A percentile compares a stretch with the other conserved stretches of the same genome.
Conservation (phyloP, 495 filamentous ascomycete species). For the Parathielavia appendiculata region DNA sequence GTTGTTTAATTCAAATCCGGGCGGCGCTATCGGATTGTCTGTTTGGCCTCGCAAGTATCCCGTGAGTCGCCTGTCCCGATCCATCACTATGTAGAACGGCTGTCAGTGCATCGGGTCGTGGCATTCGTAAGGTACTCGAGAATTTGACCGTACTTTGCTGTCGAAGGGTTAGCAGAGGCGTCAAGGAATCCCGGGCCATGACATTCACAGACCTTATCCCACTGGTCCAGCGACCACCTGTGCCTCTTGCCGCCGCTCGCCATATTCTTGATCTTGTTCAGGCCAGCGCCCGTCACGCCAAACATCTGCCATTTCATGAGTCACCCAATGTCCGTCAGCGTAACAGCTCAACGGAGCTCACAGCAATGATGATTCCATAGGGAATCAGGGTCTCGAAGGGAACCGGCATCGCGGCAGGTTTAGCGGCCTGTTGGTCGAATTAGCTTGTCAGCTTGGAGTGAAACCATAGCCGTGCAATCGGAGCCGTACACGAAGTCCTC, state of each 20-base stretch:
- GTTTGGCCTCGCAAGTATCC: conserved; percentile 80
- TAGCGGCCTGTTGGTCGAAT: conserved; percentile 25
- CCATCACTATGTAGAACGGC: conserved; percentile 74
- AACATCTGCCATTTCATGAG: conserved; percentile 68
- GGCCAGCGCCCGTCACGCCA: conserved; percentile 68
- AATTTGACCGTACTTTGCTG: conserved; percentile 65
- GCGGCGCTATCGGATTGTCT: conserved; percentile 70
- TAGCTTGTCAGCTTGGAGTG: neutral
- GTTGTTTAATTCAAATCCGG: conserved; percentile 90
- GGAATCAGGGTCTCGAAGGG: conserved; percentile 95
- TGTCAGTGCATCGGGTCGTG: conserved; percentile 23
- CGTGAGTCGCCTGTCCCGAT: conserved; percentile 85
- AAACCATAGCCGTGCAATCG: neutral
- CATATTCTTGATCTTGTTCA: conserved; percentile 67
- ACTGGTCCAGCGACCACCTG: conserved; percentile 79
- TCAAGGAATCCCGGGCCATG: neutral
- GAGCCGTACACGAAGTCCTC: conserved; percentile 26
- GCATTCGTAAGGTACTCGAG: neutral
- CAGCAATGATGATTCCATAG: conserved; percentile 82
- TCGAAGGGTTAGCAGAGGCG: conserved; percentile 31
- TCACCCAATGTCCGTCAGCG: conserved; percentile 19
- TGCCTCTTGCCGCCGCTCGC: conserved; percentile 84
- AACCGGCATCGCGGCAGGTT: conserved; percentile 67
- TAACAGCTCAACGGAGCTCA: conserved; percentile 46
- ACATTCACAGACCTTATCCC: conserved; percentile 79